These are phyloP conservation scores for Tremellales sp. DNA, from an alignment of 1,284 basidiomycete genomes.

Conservation along the genomic window DNA sequence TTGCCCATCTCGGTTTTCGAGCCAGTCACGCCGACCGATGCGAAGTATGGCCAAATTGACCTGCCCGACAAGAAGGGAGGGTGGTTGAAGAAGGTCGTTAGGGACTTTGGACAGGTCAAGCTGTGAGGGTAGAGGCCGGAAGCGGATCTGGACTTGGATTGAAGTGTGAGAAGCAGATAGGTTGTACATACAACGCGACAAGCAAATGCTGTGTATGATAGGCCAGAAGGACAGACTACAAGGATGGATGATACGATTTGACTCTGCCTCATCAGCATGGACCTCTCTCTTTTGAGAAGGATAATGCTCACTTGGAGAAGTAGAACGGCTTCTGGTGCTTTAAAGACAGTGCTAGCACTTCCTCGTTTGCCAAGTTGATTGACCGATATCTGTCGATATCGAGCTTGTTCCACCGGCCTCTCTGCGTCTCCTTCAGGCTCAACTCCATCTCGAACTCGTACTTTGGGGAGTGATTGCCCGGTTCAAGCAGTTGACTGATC, in stretches of 20 bases:
- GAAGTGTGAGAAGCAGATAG: too few relatives aligned
- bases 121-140: too few relatives aligned
- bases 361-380: conserved; percentile 69
- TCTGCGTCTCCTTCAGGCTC: conserved; percentile 66
- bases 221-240: neutral
- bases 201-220: neutral
- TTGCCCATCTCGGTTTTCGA: conserved; percentile 22
- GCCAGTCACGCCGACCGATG: conserved; percentile 22
- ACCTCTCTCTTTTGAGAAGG: neutral
- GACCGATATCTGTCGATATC: conserved; percentile 71
- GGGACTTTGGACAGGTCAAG: neutral
- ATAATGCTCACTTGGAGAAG: conserved; percentile 66
- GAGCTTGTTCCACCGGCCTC: conserved; percentile 85
- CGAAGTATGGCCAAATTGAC: neutral
- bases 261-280: conserved; percentile 4
- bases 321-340: conserved; percentile 85
- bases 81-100: conserved; percentile 27
- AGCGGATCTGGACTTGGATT: neutral
- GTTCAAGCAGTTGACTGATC: conserved; percentile 43
- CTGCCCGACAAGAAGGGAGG: conserved; percentile 8
- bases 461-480: conserved; percentile 48
- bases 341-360: conserved; percentile 64
- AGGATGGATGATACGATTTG: conserved; percentile 2
- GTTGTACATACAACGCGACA: neutral
- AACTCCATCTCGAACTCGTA: conserved; percentile 86